Conservation (phyloP, 2,329 filamentous ascomycete species). For the Corniculantispora saksenae region DNA sequence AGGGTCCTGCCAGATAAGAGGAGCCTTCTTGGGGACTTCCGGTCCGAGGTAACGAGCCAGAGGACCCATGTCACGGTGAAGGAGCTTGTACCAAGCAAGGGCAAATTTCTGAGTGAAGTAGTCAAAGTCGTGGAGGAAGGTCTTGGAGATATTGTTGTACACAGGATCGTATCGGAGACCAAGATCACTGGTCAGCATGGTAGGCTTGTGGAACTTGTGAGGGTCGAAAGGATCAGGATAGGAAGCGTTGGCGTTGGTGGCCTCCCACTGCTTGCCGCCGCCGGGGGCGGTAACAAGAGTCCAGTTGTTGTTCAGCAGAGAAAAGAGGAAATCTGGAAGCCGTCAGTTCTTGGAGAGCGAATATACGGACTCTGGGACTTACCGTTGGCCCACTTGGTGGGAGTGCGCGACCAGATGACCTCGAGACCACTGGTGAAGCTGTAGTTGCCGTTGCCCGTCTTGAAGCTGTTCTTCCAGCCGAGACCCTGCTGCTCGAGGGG, state of each 20-base stretch:
- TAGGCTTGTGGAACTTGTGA: slow-evolving; percentile 70
- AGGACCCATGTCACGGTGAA: slow-evolving; percentile 79
- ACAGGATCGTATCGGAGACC: slow-evolving; percentile 68
- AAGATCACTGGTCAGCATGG: slow-evolving; percentile 76
- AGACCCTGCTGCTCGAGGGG: slow-evolving; percentile 67
- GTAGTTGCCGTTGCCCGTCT: slow-evolving; percentile 66
- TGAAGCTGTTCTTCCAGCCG: slow-evolving; percentile 69
- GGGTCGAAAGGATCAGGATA: slow-evolving; percentile 72
- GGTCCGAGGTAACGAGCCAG: slow-evolving; percentile 71
- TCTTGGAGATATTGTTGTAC: slow-evolving; percentile 75
- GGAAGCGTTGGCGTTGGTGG: slow-evolving; percentile 66
- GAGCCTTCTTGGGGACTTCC: slow-evolving; percentile 69
- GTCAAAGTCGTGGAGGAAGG: slow-evolving; percentile 68
- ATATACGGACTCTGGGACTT: neutral
- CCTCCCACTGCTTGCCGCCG: slow-evolving; percentile 76
- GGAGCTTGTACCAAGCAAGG: slow-evolving; percentile 80
- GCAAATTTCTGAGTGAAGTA: slow-evolving; percentile 69
- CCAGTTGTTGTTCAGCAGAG: slow-evolving; percentile 79
- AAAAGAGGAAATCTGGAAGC: slow-evolving; percentile 62
- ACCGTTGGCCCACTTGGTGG: slow-evolving; percentile 71
- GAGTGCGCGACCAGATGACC: slow-evolving; percentile 77
- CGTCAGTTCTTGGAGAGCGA: neutral
- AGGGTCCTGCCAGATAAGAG: slow-evolving; percentile 71
- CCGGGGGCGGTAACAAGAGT: slow-evolving; percentile 73
- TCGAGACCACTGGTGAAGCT: slow-evolving; percentile 76